Base-by-base conservation (phyloP, 805 yeast genomes). In the Pichia membranifaciens region DNA sequence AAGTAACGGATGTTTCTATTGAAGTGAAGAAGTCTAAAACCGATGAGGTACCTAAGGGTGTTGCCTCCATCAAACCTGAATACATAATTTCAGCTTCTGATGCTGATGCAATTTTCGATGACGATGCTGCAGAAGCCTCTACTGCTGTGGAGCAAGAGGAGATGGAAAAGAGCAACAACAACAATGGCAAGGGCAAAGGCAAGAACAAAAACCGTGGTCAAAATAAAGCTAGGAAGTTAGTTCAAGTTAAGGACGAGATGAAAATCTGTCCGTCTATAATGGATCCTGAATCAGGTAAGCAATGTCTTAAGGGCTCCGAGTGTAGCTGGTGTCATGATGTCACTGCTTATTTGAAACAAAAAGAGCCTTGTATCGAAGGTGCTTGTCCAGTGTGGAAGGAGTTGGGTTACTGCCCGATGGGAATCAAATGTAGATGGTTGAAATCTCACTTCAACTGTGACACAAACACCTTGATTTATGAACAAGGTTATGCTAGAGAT, bases 361-460 rank as follows among this genome's bases (percentile, higher is more conserved):
- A 93, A 63, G 84, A 80, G 1, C 72, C 67, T 0, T 98, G 93
- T 61, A 68, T 87, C 20, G 77, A 73, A 9, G 95, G 95, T 0
- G 59, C 58, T 1, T 93, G 99, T 66, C 98, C 99, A 0, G 96
- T 87, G 3, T 89, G 69, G 60, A 70, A 70, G 31, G 83, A 85
- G 1, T 70, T 87, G 32, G 99, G 99, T 0, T 82, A 79, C 59
- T 93, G 99, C 71, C 96, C 96, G 4, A 77, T 84, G 51, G 99
- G 99, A 0, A 67, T 87, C 57, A 91, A 87, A 64, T 93, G 99
- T 68, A 78, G 96, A 58, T 93, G 96, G 87, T 74, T 93, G 48
- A 69, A 76, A 3, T 77, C 87, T 15, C 98, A 93, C 67, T 75
- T 69, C 58, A 62, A 75, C 54, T 60, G 59, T 29, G 82, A 71